Conservation (phyloP, 345 rosid species). For the Corymbia maculata region DNA sequence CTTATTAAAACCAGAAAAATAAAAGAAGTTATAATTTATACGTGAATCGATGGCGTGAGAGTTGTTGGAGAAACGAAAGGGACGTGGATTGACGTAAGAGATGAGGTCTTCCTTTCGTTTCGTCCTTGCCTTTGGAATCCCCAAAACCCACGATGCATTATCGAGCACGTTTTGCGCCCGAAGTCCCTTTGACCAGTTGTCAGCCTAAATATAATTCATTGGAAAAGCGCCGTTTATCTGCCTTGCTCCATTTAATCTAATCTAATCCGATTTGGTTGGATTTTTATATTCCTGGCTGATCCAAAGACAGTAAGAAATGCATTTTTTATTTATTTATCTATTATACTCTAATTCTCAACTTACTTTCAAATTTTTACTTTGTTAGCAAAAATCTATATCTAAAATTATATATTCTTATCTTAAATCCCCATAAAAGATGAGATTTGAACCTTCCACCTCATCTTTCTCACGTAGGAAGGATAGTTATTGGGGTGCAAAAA, state of each 20-base stretch:
- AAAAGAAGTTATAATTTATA: neutral
- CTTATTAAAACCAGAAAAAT: neutral
- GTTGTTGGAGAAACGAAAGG: neutral
- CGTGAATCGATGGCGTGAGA: neutral
- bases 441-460: too few species aligned
- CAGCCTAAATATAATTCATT: neutral
- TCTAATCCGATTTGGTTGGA: neutral
- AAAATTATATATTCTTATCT: too few species aligned
- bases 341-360: too few species aligned
- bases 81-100: neutral
- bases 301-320: neutral
- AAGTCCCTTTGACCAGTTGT: neutral
- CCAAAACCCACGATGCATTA: neutral
- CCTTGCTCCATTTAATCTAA: neutral
- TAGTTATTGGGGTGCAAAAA: too few species aligned
- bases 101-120: neutral
- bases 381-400: too few species aligned
- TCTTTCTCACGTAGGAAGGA: too few species aligned
- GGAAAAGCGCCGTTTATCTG: neutral
- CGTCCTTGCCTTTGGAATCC: neutral
- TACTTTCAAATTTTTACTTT: too few species aligned
- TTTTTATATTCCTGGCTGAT: neutral
- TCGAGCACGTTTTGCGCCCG: neutral
- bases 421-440: too few species aligned
- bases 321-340: neutral